Percentiles rank a stretch among this genome's conserved stretches.
These are phyloP conservation scores for Litsea cubeba DNA, from an alignment of 164 flowering plant genomes.

Conservation along the genomic window DNA sequence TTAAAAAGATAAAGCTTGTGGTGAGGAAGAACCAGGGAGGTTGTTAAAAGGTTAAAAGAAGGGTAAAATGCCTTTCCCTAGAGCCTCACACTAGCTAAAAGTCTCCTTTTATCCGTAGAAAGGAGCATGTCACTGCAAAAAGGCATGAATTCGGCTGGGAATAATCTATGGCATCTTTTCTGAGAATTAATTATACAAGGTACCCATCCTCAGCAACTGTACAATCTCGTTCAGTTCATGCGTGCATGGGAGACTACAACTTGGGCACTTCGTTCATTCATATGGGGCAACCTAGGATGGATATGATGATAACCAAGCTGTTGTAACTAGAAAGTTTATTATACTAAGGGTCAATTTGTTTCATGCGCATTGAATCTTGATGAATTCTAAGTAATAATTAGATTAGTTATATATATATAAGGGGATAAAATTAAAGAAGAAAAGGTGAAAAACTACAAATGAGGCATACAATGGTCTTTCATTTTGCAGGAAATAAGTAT, in stretches of 20 bases:
- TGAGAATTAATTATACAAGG: background rate
- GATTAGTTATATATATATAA: no score
- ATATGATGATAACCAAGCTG: no score
- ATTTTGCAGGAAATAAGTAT: no score
- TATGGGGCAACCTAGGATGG: background rate
- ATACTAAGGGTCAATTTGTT: no score
- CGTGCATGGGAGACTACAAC: no score
- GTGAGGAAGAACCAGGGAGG: background rate
- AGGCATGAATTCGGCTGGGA: background rate
- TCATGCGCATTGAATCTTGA: no score
- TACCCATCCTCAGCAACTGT: background rate
- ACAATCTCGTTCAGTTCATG: background rate
- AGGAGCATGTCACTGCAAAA: conserved; percentile 1
- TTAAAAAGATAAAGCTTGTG: conserved; percentile 3
- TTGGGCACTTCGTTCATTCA: no score
- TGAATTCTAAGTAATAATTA: no score
- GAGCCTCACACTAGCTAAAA: conserved; percentile 3
- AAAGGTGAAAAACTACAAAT: no score
- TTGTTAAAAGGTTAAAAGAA: background rate
- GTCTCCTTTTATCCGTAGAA: background rate
- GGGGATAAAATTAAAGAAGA: no score
- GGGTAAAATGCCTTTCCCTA: background rate
- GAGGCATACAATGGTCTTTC: no score
- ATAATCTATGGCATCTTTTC: background rate
- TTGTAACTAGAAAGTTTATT: no score